Evolutionary conservation across 305 asterid genomes (phyloP).

Genomic region (Caryopteris hybrid): DNA sequence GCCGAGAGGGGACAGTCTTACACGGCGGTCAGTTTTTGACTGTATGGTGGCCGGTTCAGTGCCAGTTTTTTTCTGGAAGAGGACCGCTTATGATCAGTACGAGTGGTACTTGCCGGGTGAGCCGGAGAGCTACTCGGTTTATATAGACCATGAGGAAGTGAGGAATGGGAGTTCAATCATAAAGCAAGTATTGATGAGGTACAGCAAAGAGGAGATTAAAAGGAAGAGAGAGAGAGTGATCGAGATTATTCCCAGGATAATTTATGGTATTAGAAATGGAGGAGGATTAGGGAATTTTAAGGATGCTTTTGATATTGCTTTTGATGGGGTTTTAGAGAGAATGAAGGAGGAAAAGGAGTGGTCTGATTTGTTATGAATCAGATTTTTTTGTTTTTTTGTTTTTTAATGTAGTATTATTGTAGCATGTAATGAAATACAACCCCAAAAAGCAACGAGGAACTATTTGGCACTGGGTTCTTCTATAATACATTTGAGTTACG

Average conservation of each 20-base stretch:
- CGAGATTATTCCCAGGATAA: constrained; percentile 52
- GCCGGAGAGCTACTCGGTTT: constrained; percentile 70
- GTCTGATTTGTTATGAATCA: background rate
- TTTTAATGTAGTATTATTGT: background rate
- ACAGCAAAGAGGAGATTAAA: constrained; percentile 42
- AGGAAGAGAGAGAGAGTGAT: constrained; percentile 56
- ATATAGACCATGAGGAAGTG: constrained; percentile 46
- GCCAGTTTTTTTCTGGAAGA: constrained; percentile 72
- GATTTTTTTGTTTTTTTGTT: no score
- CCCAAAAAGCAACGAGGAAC: no score
- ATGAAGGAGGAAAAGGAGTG: constrained; percentile 27
- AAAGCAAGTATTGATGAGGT: constrained; percentile 42
- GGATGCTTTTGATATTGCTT: constrained; percentile 63
- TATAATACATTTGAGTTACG: background rate
- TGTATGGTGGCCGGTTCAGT: constrained; percentile 51
- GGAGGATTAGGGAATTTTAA: constrained; percentile 23
- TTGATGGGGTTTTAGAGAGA: constrained; percentile 49
- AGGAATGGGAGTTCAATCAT: constrained; percentile 36
- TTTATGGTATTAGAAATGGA: constrained; percentile 35
- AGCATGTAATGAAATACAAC: background rate
- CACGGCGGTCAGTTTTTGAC: constrained; percentile 37
- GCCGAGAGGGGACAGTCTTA: constrained; percentile 38
- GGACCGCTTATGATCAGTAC: constrained; percentile 60
- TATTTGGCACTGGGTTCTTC: background rate
- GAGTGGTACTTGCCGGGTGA: constrained; percentile 65